Evolutionary conservation across 257 asterid species (phyloP).

Genomic region (Ophiorrhiza pumila): DNA sequence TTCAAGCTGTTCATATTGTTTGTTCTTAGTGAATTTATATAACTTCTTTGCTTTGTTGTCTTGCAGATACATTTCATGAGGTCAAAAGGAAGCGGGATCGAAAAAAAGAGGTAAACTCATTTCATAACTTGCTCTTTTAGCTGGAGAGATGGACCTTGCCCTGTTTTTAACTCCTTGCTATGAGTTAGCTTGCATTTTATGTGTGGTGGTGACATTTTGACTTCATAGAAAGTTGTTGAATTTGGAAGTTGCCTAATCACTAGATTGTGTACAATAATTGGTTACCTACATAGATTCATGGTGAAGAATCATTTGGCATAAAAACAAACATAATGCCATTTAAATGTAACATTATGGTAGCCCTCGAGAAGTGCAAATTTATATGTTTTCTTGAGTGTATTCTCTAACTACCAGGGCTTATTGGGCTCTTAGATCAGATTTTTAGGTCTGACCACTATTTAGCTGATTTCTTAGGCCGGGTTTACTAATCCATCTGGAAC

Average conservation of each 20-base stretch:
- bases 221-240: conserved; percentile 1
- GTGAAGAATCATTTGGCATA: not conserved
- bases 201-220: not conserved
- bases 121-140: conserved; percentile 1
- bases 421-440: not conserved
- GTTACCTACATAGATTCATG: not conserved
- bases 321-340: not conserved
- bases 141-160: not conserved
- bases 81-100: conserved; percentile 75
- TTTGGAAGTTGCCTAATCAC: conserved; percentile 2
- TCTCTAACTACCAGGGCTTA: not conserved
- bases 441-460: not conserved
- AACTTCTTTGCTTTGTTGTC: conserved; percentile 11
- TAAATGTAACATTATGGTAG: not conserved
- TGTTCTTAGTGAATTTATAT: not conserved
- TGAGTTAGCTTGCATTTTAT: not conserved
- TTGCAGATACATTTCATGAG: conserved; percentile 86
- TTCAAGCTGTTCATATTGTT: not conserved
- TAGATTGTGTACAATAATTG: not conserved
- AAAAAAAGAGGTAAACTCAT: conserved; percentile 65
- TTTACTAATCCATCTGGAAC: not conserved
- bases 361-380: not conserved
- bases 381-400: not conserved
- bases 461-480: not conserved
- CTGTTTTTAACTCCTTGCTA: not conserved